Base-by-base conservation (phyloP, 345 rosid species). In the Bruguiera parviflora region DNA sequence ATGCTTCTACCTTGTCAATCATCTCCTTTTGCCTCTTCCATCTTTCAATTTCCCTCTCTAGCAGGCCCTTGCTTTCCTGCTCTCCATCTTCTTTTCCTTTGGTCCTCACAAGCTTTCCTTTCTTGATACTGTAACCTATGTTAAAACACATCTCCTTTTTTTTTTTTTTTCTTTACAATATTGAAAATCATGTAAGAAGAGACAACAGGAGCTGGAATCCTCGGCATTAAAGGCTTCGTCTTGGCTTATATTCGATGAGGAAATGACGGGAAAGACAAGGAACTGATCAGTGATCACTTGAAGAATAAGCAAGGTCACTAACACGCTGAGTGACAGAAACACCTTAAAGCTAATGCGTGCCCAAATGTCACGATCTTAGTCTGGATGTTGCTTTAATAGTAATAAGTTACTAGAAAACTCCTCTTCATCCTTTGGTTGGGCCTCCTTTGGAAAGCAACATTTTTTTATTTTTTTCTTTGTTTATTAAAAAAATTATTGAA, bases 21-120 rank as follows among this genome's bases (percentile, higher is more conserved):
- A 5, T 71, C 58, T 75, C 79, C 25, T 71, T 80, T 10, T 83
- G 76, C 63, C 67, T 79, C 71, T 73, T 73, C 89, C 85, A 85
- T 63, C 74, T 73, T 72, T 78, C 78, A 28, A 83, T 78, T 71
- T 85, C 87, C 72, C 55, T 74, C 39, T 46, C 59, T 63, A 85
- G 57, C 74, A 81, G 61, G 6, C 89, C 87, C 58, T 70, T 77
- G 56, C 67, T 60, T 57, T 81, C 83, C 6, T 53, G 63, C 22
- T 75, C 84, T 33, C 68, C 55, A 27, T 66, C 68, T 13, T 31
- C 28, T 21, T 52, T 20, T 39, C 65, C 65, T 47, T 70, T 71
- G 5, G 58, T 43, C 10, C 69, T 66, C 27, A 66, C 64, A 28
- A 62, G 32, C 71, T 81, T 79, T 49, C 83, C 80, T 49, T 65